Conservation (phyloP, 352 stramenopile species). For the Pythium biforme region DNA sequence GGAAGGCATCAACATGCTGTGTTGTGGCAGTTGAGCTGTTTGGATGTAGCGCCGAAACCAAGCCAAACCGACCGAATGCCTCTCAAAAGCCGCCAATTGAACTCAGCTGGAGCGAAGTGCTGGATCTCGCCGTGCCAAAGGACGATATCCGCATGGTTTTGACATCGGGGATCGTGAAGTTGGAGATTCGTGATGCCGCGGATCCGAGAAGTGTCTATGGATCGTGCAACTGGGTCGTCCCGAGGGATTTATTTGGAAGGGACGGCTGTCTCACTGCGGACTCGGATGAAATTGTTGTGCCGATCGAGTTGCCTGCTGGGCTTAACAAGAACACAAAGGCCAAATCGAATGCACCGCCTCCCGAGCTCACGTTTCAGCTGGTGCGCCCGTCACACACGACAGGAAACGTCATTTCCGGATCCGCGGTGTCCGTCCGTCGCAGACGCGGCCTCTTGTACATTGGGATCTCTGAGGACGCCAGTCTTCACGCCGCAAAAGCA, state of each 20-base stretch:
- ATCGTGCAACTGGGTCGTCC: constrained; percentile 33
- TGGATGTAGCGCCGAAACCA: constrained; percentile 29
- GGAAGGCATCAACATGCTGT: constrained; percentile 8
- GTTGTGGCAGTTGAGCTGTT: constrained; percentile 22
- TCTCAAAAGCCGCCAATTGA: neutral
- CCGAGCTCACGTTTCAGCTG: constrained; percentile 11
- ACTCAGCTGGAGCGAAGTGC: constrained; percentile 23
- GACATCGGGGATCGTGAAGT: constrained; percentile 15
- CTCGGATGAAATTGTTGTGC: constrained; percentile 14
- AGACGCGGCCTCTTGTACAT: constrained; percentile 11
- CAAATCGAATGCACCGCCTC: neutral
- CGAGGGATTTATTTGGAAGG: constrained; percentile 16
- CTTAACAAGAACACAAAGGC: constrained; percentile 6
- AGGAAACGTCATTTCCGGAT: neutral
- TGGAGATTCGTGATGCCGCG: constrained; percentile 28
- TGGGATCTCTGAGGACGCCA: neutral
- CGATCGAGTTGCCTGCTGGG: neutral
- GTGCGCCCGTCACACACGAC: neutral
- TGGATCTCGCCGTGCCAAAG: constrained; percentile 8
- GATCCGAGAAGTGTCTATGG: constrained; percentile 23
- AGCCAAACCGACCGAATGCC: constrained; percentile 15
- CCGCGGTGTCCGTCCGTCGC: neutral
- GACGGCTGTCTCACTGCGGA: neutral
- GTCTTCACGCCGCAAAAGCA: neutral
- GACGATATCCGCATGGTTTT: neutral